Base-by-base conservation (phyloP, 208 protist genomes). In the Endotrypanum monterogeii region DNA sequence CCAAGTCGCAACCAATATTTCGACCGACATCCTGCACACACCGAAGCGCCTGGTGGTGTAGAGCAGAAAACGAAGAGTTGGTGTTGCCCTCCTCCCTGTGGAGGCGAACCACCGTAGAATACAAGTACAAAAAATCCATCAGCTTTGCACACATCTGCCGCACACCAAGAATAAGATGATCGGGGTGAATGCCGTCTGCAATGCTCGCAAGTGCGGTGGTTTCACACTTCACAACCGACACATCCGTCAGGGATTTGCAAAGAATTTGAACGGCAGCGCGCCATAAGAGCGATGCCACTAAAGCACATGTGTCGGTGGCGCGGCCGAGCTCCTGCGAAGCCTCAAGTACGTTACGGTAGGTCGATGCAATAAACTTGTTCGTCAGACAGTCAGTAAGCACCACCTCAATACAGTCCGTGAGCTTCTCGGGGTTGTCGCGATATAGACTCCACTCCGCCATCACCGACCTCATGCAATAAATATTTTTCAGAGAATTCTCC, bases 81-180 rank as follows among this genome's bases (percentile, higher is more conserved):
- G 71, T 76, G 67, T 71, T 69, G 77, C 56, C 46, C 76, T 89
- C 85, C 66, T 92, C 85, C 63, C 73, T 71, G 76, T 96, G 92
- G 18, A 93, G 62, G 18, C 79, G 78, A 28, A 86, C 65, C 35
- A 95, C 76, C 3, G 79, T 94, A 37, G 67, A 61, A 78, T 88
- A 95, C 35, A 94, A 68, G 76, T 85, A 91, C 25, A 95, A 68
- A 58, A 94, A 94, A 78, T 96, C 92, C 83, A 91, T 87, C 57
- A 92, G 68, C 56, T 84, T 86, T 9, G 90, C 90, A 16, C 79
- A 83, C 83, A 94, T 83, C 85, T 94, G 90, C 66, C 82, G 87
- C 35, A 95, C 57, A 56, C 88, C 88, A 30, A 94, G 70, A 57
- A 91, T 73, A 39, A 95, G 77, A 74, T 94, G 85, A 37, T 92